Percentiles rank a stretch among this genome's conserved stretches.
Evolutionary conservation across 225 moss, liverwort and hornwort genomes (phyloP).

Genomic region (Climacium dendroides): DNA sequence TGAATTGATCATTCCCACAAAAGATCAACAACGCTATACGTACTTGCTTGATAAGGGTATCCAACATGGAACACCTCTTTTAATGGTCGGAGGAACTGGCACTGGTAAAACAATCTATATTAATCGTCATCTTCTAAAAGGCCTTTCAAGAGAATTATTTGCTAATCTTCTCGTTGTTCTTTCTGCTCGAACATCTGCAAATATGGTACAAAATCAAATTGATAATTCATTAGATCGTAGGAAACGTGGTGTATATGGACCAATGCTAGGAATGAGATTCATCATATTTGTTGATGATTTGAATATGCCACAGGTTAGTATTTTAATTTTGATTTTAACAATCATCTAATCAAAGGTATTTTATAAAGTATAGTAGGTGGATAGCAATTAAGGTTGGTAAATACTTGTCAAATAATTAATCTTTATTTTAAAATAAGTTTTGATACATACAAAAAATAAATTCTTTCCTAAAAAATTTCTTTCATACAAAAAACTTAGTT

Average conservation of each 20-base stretch:
- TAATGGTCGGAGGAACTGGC: neutral
- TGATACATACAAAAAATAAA: neutral
- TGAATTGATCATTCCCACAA: neutral
- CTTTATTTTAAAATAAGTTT: neutral
- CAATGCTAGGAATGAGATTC: neutral
- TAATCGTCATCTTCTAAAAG: neutral
- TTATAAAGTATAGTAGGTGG: too few relatives aligned
- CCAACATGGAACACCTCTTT: neutral
- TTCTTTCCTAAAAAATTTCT: fast-evolving
- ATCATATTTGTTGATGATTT: neutral
- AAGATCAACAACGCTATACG: neutral
- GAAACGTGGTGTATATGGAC: neutral
- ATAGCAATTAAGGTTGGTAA: neutral
- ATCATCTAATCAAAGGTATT: too few relatives aligned
- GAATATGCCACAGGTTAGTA: neutral
- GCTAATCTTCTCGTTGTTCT: neutral
- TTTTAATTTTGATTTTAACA: neutral
- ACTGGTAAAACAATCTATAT: neutral
- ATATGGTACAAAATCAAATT: neutral
- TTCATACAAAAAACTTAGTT: too few relatives aligned
- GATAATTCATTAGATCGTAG: neutral
- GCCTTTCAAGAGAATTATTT: neutral
- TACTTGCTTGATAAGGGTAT: neutral
- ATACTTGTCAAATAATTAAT: neutral
- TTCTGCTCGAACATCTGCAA: neutral